These are phyloP conservation scores for Trichocladium antarcticum DNA, from an alignment of 495 filamentous ascomycete genomes.

Conservation along the genomic window DNA sequence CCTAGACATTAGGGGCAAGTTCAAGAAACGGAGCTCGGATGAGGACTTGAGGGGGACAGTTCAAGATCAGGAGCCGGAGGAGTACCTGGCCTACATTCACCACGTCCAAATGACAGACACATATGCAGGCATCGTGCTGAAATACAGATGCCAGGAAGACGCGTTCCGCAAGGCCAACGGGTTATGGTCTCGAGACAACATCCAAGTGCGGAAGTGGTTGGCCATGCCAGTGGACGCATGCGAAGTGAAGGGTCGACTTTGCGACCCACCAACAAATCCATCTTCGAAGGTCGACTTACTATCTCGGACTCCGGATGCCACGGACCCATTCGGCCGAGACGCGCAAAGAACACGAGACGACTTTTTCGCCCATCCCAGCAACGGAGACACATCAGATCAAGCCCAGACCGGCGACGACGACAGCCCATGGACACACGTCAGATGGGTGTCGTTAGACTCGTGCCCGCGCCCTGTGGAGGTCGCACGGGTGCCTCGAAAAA, in stretches of 20 bases:
- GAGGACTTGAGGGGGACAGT: conserved; percentile 28
- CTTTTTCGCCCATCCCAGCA: conserved; percentile 26
- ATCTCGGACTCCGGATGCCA: conserved; percentile 33
- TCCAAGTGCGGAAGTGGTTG: conserved; percentile 70
- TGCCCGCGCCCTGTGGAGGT: conserved; percentile 65
- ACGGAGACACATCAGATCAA: conserved; percentile 22
- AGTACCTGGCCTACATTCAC: conserved; percentile 80
- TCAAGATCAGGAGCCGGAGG: conserved; percentile 38
- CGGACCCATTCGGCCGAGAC: conserved; percentile 19
- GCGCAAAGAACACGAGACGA: conserved; percentile 18
- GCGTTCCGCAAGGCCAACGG: conserved; percentile 79
- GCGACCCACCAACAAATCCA: conserved; percentile 30
- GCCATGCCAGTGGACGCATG: conserved; percentile 86
- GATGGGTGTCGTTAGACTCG: conserved; percentile 71
- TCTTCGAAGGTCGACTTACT: conserved; percentile 35
- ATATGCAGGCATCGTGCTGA: conserved; percentile 78
- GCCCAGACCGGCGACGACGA: conserved; percentile 27
- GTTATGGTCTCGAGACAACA: conserved; percentile 84
- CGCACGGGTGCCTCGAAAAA: conserved; percentile 66
- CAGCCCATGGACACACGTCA: conserved; percentile 68
- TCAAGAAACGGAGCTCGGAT: conserved; percentile 45
- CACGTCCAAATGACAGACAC: conserved; percentile 72
- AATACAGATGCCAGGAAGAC: conserved; percentile 71
- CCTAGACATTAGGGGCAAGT: conserved; percentile 36
- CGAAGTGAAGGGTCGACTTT: conserved; percentile 63